Percentiles rank a stretch among this genome's conserved stretches.
These are phyloP conservation scores for Xylariaceae sp. DNA, from an alignment of 2,329 filamentous ascomycete species.

Conservation along the genomic window DNA sequence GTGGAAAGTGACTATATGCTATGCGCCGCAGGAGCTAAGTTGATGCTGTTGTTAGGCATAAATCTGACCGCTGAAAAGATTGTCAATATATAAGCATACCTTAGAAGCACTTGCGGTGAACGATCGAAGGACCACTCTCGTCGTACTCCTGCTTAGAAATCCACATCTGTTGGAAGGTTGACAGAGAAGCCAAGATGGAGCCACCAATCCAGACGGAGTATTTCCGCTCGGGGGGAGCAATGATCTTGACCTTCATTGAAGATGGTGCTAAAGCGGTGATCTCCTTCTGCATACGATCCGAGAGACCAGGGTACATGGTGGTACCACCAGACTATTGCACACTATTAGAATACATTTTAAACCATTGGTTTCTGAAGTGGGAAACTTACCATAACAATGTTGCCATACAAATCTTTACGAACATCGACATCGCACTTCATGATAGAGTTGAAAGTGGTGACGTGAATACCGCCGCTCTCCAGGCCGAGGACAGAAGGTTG, in stretches of 20 bases:
- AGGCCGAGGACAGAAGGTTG: constrained; percentile 98
- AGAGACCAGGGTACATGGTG: constrained; percentile 99
- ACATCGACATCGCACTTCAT: constrained; percentile 99
- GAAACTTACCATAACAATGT: constrained; percentile 97
- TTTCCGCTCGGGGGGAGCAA: constrained; percentile 99
- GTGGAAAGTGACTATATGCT: constrained; percentile 39
- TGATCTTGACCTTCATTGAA: constrained; percentile 99
- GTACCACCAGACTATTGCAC: constrained; percentile 90
- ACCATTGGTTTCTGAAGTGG: constrained; percentile 5
- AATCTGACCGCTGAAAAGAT: background rate
- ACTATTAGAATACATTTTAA: constrained; percentile 13
- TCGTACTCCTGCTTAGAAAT: constrained; percentile 99
- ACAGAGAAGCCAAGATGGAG: constrained; percentile 98
- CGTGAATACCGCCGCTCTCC: constrained; percentile 98
- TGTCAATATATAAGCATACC: constrained; percentile 51
- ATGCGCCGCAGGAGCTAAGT: constrained; percentile 30
- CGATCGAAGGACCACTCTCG: constrained; percentile 98
- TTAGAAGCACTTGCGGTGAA: constrained; percentile 99
- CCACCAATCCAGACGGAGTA: constrained; percentile 99
- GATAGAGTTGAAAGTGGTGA: constrained; percentile 99
- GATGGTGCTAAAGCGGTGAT: constrained; percentile 98
- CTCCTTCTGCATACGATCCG: constrained; percentile 99
- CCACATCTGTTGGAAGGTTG: constrained; percentile 99
- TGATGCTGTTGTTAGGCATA: constrained; percentile 6
- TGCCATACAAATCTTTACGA: constrained; percentile 99